Evolutionary conservation across 2,329 filamentous ascomycete genomes (phyloP).

Genomic region (Pseudogymnoascus sp.): DNA sequence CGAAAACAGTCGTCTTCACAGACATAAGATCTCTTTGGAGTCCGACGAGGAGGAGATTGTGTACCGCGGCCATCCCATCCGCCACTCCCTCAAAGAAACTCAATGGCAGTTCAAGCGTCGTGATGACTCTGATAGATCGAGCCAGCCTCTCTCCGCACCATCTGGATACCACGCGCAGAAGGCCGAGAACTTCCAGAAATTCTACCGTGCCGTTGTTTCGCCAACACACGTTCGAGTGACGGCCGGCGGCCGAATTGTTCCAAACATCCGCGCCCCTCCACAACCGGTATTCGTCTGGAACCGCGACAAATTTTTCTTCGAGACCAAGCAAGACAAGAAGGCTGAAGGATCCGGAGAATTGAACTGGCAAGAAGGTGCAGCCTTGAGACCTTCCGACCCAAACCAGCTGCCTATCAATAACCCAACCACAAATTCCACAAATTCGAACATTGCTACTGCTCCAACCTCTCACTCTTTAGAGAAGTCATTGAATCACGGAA

Average conservation of each 20-base stretch:
- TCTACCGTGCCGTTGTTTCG: conserved; percentile 60
- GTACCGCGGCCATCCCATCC: conserved; percentile 1
- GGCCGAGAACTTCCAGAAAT: conserved; percentile 57
- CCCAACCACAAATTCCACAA: not conserved
- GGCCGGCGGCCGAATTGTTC: conserved; percentile 58
- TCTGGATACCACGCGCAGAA: conserved; percentile 45
- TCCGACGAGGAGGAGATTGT: conserved; percentile 11
- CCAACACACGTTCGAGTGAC: conserved; percentile 60
- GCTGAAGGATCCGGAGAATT: not conserved
- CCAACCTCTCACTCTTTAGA: not conserved
- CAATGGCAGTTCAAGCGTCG: conserved; percentile 25
- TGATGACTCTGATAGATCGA: conserved; percentile 24
- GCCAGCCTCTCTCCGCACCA: conserved; percentile 46
- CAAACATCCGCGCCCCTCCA: conserved; percentile 44
- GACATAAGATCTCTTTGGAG: conserved; percentile 10
- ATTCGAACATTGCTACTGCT: conserved; percentile 5
- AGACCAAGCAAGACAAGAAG: conserved; percentile 12
- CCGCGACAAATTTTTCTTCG: conserved; percentile 20
- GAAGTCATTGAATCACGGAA: not conserved
- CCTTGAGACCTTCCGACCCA: not conserved
- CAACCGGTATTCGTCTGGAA: conserved; percentile 23
- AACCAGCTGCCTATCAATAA: conserved; percentile 5
- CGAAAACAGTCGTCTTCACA: not conserved
- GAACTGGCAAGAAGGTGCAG: not conserved
- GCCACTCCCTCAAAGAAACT: not conserved